A percentile compares a stretch with the other conserved stretches of the same genome.
These are phyloP conservation scores for Periconia sp. DNA, from an alignment of 2,329 filamentous ascomycete species.

Conservation along the genomic window DNA sequence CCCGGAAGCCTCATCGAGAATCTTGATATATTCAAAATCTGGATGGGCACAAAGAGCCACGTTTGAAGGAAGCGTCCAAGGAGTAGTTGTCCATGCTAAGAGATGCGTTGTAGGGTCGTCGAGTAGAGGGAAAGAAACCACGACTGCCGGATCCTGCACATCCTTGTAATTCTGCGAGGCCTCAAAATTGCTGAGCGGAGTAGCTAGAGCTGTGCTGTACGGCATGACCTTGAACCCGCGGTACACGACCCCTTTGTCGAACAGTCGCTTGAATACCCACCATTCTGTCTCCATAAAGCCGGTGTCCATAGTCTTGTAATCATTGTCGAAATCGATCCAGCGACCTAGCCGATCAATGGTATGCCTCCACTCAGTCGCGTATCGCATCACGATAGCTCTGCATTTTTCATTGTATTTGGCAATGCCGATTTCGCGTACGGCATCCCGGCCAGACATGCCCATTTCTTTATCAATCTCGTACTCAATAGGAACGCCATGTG, in stretches of 20 bases:
- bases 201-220: constrained; percentile 89
- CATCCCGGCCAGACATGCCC: constrained; percentile 84
- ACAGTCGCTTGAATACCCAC: constrained; percentile 96
- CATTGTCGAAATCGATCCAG: constrained; percentile 98
- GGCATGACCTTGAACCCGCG: constrained; percentile 93
- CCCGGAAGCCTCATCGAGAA: constrained; percentile 79
- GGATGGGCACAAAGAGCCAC: constrained; percentile 78
- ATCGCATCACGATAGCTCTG: constrained; percentile 91
- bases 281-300: constrained; percentile 94
- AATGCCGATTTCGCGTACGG: constrained; percentile 84
- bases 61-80: constrained; percentile 85
- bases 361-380: constrained; percentile 81
- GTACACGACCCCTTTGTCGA: constrained; percentile 88
- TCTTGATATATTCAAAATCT: constrained; percentile 86
- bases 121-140: constrained; percentile 84
- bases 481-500: constrained; percentile 92
- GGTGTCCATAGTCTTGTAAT: constrained; percentile 98
- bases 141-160: constrained; percentile 86
- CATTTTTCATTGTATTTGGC: constrained; percentile 92
- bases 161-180: constrained; percentile 95
- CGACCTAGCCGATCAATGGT: constrained; percentile 88
- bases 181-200: constrained; percentile 91
- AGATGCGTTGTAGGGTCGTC: constrained; percentile 77
- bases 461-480: constrained; percentile 98
- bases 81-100: constrained; percentile 86